Base-by-base conservation (phyloP, 352 stramenopile genomes). In the Achlya hypogyna region DNA sequence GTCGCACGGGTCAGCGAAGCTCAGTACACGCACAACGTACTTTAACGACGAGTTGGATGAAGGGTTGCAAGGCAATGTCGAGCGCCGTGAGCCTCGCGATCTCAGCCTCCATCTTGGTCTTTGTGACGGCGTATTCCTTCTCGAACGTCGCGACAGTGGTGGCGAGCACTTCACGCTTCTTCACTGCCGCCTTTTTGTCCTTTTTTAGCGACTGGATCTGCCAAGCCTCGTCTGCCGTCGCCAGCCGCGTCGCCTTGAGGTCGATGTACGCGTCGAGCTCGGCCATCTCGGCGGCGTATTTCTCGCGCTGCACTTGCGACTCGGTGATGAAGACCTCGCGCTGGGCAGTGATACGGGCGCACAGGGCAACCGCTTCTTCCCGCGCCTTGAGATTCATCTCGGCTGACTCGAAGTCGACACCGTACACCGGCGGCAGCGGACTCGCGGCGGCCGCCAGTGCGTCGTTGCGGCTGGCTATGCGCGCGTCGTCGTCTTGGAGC, bases 151-250 rank as follows among this genome's bases (percentile, higher is more conserved):
- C 43, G 28, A 88, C 70, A 53, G 79, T 82, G 23, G 82, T 69
- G 68, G 89, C 73, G 27, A 90, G 71, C 25, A 79, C 71, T 3
- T 76, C 70, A 1, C 89, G 70, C 4, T 77, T 88, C 47, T 82
- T 87, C 47, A 76, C 76, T 9, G 84, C 82, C 51, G 89, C 91
- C 73, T 93, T 93, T 60, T 80, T 84, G 27, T 91, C 84, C 10
- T 84, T 79, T 69, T 91, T 87, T 16, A 93, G 69, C 40, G 84
- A 88, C 51, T 91, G 84, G 42, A 84, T 84, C 51, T 93, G 84
- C 81, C 84, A 93, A 51, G 89, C 84, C 58, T 93, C 81, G 5
- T 84, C 79, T 22, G 79, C 89, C 16, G 70, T 75, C 56, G 89
- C 88, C 69, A 93, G 84, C 14, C 82, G 79, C 34, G 89, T 91